Evolutionary conservation across 139 green algal species (phyloP), one percentile per base, ranked within the genome.

Genomic region (Zygnema cylindricum): DNA sequence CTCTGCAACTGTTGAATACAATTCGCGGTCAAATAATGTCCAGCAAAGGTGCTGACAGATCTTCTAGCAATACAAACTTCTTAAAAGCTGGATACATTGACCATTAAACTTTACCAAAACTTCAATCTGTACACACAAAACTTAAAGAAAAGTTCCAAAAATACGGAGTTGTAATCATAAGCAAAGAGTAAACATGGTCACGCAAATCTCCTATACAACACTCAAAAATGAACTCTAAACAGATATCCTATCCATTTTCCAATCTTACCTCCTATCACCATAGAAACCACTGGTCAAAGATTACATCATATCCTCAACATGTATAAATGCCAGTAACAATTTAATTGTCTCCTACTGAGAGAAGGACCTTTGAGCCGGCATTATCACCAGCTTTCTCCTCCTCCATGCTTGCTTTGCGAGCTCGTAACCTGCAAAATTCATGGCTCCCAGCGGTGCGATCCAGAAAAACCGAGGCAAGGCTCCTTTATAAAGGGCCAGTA

Each of bases 361-460:
- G 7, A 16, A 63, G 49, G 16, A 63, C 16, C 16, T 63, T 63
- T 16, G 49, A 63, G 7, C 49, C 49, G 49, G 49, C 7, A 7
- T 41, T 49, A 21, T 85, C 36, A 33, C 78, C 78, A 41, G 49
- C 38, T 86, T 90, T 43, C 81, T 90, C 54, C 85, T 77, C 25
- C 42, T 93, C 87, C 79, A 96, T 90, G 94, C 94, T 3, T 87
- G 84, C 79, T 95, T 95, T 39, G 94, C 94, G 30, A 96, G 88
- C 88, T 96, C 94, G 76, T 96, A 96, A 22, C 93, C 94, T 1
- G 91, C 91, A 86, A 96, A 96, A 87, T 96, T 96, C 92, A 96
- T 95, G 55, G 94, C 94, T 0, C 95, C 95, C 23, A 95, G 77
- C 0, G 95, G 95, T 0, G 94, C 95, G 39, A 95, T 95, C 95